A percentile compares a stretch with the other conserved stretches of the same genome.
Evolutionary conservation across 2,329 filamentous ascomycete species (phyloP).

Genomic region (Curvularia hawaiiensis): DNA sequence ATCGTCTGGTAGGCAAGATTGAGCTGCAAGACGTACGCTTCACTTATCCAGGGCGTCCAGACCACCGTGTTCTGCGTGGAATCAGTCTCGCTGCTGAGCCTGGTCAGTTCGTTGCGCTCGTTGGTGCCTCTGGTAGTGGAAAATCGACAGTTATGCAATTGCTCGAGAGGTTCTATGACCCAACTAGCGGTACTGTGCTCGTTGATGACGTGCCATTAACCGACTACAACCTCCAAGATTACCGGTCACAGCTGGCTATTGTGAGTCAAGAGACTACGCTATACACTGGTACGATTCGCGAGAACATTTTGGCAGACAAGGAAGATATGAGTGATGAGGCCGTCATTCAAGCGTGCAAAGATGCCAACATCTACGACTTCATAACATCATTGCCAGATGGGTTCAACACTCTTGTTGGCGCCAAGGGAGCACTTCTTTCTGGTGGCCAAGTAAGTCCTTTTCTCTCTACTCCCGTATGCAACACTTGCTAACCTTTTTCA

Average conservation of each 20-base stretch:
- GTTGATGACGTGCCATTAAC: conserved; percentile 85
- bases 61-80: conserved; percentile 89
- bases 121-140: conserved; percentile 92
- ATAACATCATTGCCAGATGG: conserved; percentile 62
- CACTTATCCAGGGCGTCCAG: conserved; percentile 87
- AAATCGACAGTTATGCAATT: conserved; percentile 94
- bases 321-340: conserved; percentile 72
- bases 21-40: conserved; percentile 95
- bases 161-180: conserved; percentile 93
- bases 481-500: conserved; percentile 46
- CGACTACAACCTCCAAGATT: conserved; percentile 77
- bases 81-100: conserved; percentile 75
- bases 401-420: conserved; percentile 83
- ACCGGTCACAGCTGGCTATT: conserved; percentile 84
- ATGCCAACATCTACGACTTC: conserved; percentile 54
- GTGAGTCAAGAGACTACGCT: conserved; percentile 95
- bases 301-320: conserved; percentile 74
- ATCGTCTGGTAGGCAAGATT: conserved; percentile 66
- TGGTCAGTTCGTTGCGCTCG: conserved; percentile 84
- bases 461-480: too few species aligned
- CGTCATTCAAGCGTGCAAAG: conserved; percentile 79
- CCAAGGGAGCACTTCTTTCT: conserved; percentile 67
- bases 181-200: conserved; percentile 76
- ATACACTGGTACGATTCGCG: conserved; percentile 88
- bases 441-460: conserved; percentile 64